Conservation (phyloP, 2,329 filamentous ascomycete species). For the Geosmithia morbida region DNA sequence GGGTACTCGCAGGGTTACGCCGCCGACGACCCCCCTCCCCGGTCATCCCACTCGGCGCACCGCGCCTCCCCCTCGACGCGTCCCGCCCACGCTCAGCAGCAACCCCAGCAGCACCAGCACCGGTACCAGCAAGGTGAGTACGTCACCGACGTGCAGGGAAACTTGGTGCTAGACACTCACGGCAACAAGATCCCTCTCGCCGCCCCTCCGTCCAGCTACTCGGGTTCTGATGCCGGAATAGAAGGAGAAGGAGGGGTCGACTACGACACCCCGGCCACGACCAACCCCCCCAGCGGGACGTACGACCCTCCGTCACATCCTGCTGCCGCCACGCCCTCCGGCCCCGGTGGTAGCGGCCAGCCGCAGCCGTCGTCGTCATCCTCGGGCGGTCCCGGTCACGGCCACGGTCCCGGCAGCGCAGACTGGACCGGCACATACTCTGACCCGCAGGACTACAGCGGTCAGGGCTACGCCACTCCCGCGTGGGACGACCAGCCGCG, state of each 20-base stretch:
- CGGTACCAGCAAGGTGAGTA: constrained; percentile 59
- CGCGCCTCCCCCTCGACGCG: constrained; percentile 1
- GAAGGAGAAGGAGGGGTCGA: constrained; percentile 33
- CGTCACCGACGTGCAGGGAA: constrained; percentile 44
- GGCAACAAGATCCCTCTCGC: constrained; percentile 43
- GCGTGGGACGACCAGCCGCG: constrained; percentile 65
- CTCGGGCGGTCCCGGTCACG: background rate
- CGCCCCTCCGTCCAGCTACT: constrained; percentile 26
- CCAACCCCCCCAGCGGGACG: constrained; percentile 20
- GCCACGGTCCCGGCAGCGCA: background rate
- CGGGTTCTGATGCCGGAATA: constrained; percentile 28
- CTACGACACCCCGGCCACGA: constrained; percentile 38
- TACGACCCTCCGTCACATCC: constrained; percentile 15
- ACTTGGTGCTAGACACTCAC: constrained; percentile 44
- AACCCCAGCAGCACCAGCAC: background rate
- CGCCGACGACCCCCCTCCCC: constrained; percentile 22
- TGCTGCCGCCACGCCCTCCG: constrained; percentile 5
- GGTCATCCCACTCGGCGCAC: constrained; percentile 12
- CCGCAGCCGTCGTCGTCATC: constrained; percentile 10
- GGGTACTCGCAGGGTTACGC: constrained; percentile 16
- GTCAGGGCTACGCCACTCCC: constrained; percentile 48
- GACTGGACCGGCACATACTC: constrained; percentile 5
- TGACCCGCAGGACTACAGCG: constrained; percentile 41
- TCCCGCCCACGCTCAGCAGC: background rate
- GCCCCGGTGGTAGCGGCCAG: background rate